Evolutionary conservation across 495 filamentous ascomycete genomes (phyloP).

Genomic region (Penicillium coffeae): DNA sequence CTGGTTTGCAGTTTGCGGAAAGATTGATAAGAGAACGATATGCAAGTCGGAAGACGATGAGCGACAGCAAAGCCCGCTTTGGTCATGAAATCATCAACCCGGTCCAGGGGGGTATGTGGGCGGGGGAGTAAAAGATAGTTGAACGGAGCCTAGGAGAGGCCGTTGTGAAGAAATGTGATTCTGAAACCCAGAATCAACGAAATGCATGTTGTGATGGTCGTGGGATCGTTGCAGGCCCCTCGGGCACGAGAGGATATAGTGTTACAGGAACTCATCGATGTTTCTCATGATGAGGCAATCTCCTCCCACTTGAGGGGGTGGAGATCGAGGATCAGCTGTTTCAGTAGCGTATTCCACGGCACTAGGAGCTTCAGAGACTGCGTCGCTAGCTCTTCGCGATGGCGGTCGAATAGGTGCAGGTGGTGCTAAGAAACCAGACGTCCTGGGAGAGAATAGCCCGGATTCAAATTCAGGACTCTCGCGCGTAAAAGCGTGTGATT

Average conservation of each 20-base stretch:
- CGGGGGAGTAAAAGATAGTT: slow-evolving; percentile 14
- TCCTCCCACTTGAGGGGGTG: slow-evolving; percentile 41
- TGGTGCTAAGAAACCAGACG: slow-evolving; percentile 43
- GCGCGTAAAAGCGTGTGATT: slow-evolving; percentile 36
- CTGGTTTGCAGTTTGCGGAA: neutral
- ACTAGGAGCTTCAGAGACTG: slow-evolving; percentile 24
- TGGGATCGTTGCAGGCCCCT: slow-evolving; percentile 31
- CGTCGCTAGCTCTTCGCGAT: slow-evolving; percentile 26
- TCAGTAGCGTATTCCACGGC: slow-evolving; percentile 27
- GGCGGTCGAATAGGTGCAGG: slow-evolving; percentile 27
- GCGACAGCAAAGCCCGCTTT: slow-evolving; percentile 49
- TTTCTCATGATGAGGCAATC: slow-evolving; percentile 51
- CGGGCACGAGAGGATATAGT: slow-evolving; percentile 9
- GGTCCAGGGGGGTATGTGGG: slow-evolving; percentile 23
- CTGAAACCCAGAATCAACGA: slow-evolving; percentile 16
- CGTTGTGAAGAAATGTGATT: slow-evolving; percentile 11
- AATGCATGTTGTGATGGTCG: slow-evolving; percentile 26
- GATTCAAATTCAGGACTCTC: slow-evolving; percentile 32
- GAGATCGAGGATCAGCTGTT: slow-evolving; percentile 47
- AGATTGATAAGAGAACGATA: neutral
- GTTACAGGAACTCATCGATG: slow-evolving; percentile 52
- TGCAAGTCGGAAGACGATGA: slow-evolving; percentile 15
- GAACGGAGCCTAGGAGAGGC: slow-evolving; percentile 5
- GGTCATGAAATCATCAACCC: slow-evolving; percentile 37
- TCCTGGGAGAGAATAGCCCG: slow-evolving; percentile 48